phyloP scores from a whole-genome alignment of 805 yeast species.

The Nakazawaea wyomingensis region DNA sequence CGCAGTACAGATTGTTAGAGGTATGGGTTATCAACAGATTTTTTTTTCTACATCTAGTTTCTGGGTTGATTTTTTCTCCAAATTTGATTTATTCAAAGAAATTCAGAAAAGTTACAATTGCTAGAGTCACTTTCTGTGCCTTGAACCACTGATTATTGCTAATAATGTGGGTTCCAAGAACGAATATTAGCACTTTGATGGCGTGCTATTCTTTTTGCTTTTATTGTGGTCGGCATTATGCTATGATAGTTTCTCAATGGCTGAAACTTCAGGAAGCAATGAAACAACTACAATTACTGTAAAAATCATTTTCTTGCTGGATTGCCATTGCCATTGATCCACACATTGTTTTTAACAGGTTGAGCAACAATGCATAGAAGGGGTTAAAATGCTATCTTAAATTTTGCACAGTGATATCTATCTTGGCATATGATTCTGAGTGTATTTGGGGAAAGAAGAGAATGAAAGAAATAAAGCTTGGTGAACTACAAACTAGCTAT shows the following conservation, averaged over 20 bases:
- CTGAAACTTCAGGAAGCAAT: conserved; percentile 49
- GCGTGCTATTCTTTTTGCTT: conserved; percentile 22
- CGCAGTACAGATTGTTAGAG: conserved; percentile 26
- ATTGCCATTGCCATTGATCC: conserved; percentile 54
- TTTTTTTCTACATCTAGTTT: conserved; percentile 15
- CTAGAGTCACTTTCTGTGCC: conserved; percentile 15
- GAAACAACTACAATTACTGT: conserved; percentile 40
- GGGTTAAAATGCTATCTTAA: too few species aligned
- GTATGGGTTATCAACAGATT: conserved; percentile 24
- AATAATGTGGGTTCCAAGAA: conserved; percentile 16
- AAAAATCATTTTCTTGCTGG: conserved; percentile 39
- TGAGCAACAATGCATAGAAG: too few species aligned
- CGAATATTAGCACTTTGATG: conserved; percentile 27
- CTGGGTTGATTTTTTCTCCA: conserved; percentile 20
- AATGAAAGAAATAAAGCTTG: too few species aligned
- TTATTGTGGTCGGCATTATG: conserved; percentile 24
- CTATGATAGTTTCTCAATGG: conserved; percentile 25
- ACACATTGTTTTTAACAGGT: conserved; percentile 35
- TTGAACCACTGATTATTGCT: conserved; percentile 17
- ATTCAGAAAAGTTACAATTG: conserved; percentile 14
- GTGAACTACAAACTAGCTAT: too few species aligned
- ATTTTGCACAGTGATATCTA: too few species aligned
- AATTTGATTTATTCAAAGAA: conserved; percentile 11
- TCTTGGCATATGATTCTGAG: too few species aligned
- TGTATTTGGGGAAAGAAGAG: too few species aligned